Base-by-base conservation (phyloP, 2,329 filamentous ascomycete genomes). In the Tolypocladium amazonense region DNA sequence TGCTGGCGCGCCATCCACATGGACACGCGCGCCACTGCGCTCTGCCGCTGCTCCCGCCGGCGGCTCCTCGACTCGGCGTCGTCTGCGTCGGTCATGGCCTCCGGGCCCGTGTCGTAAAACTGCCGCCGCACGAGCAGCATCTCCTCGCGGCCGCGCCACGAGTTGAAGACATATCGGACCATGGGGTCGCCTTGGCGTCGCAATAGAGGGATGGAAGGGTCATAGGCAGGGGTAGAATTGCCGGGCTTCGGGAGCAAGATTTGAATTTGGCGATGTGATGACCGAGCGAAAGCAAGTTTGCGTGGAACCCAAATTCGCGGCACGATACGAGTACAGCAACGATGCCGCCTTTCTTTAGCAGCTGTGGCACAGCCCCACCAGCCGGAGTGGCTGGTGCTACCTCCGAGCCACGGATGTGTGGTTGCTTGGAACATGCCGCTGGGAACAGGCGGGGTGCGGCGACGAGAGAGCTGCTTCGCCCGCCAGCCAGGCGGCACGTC, bases 1-100 rank as follows among this genome's bases (percentile, higher is more conserved):
- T 84, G 84, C 64, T 86, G 86, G 70, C 88, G 83, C 68, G 88
- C 81, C 80, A 88, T 85, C 88, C 87, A 89, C 73, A 87, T 81
- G 50, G 81, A 80, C 56, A 87, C 83, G 57, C 80, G 77, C 57
- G 82, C 80, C 56, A 87, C 82, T 60, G 83, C 80, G 57, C 70
- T 65, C 62, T 78, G 73, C 67, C 77, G 76, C 61, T 72, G 70
- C 69, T 60, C 59, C 67, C 58, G 53, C 35, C 52, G 63, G 61
- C 67, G 63, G 9, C 55, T 50, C 25, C 14, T 59, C 38, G 60
- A 58, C 30, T 39, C 59, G 33, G 58, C 39, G 37, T 33, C 23
- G 43, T 35, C 30, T n/a, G 37, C 53, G 15, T 25, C 18, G 20
- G 56, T 23, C 52, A 25, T 18, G 47, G 50, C 15, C 45, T 38